phyloP scores from a whole-genome alignment of 169 alveolate species.

The Plasmodium blacklocki region DNA sequence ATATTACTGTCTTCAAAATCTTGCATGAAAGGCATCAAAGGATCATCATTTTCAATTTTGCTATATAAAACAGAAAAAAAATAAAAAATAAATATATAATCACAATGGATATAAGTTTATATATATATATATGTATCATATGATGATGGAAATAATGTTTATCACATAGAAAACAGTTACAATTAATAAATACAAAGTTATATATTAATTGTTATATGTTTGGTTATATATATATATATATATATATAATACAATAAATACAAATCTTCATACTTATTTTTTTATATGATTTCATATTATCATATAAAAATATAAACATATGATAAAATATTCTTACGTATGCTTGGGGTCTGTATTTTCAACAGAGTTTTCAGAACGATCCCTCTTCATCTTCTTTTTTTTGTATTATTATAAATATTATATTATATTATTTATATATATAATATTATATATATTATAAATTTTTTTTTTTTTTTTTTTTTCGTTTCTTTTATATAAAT shows the following conservation, averaged over 20 bases:
- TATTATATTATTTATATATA: neutral
- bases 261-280: neutral
- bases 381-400: slow-evolving; percentile 63
- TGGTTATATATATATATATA: neutral
- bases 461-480: neutral
- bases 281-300: neutral
- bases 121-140: neutral
- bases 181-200: no score
- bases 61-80: slow-evolving; percentile 11
- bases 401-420: neutral
- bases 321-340: neutral
- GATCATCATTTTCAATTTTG: slow-evolving; percentile 74
- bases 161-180: no score
- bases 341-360: slow-evolving; percentile 75
- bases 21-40: slow-evolving; percentile 65
- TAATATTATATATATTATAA: neutral
- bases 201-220: neutral
- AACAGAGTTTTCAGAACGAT: slow-evolving; percentile 73
- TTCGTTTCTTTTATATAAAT: neutral
- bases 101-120: slow-evolving; percentile 2
- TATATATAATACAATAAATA: neutral
- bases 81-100: slow-evolving; percentile 1
- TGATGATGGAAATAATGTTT: neutral
- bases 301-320: no score
- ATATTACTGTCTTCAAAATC: slow-evolving; percentile 75